Percentiles rank a stretch among this genome's conserved stretches.
Conservation (phyloP, 73 alveolate genomes). For the Tetrahymena thermophila region DNA sequence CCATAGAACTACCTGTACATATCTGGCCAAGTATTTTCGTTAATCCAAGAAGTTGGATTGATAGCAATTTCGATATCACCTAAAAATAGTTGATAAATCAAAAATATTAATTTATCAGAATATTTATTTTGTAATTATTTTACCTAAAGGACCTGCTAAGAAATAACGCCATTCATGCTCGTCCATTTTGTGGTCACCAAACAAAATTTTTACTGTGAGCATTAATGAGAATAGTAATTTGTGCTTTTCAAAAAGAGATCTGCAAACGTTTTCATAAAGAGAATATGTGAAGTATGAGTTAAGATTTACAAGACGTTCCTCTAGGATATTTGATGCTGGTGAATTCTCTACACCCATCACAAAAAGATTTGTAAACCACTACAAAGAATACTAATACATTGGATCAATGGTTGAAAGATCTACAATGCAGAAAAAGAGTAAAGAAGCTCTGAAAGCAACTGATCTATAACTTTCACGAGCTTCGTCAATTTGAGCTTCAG, state of each 20-base stretch:
- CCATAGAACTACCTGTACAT: constrained; percentile 82
- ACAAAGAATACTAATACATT: constrained; percentile 92
- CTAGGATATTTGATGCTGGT: constrained; percentile 70
- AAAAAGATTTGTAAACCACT: constrained; percentile 88
- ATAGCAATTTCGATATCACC: constrained; percentile 82
- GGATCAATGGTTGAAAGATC: constrained; percentile 97
- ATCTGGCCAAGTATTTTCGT: constrained; percentile 88
- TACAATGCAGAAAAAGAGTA: constrained; percentile 97
- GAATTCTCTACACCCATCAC: constrained; percentile 78
- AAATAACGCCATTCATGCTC: constrained; percentile 70
- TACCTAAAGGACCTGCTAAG: constrained; percentile 85
- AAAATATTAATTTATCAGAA: background rate
- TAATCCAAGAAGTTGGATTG: constrained; percentile 95
- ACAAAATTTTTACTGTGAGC: constrained; percentile 83
- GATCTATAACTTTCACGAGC: constrained; percentile 97
- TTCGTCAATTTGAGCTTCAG: constrained; percentile 92
- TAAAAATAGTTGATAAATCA: background rate
- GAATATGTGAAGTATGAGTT: constrained; percentile 93
- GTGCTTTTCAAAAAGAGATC: constrained; percentile 97
- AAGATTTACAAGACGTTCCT: constrained; percentile 76
- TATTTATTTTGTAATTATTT: background rate
- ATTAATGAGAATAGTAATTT: constrained; percentile 95
- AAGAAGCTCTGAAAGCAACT: constrained; percentile 97
- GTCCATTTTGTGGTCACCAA: constrained; percentile 70
- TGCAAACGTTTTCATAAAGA: constrained; percentile 97